These are phyloP conservation scores for Malassezia slooffiae DNA, from an alignment of 1,284 basidiomycete species.

Conservation along the genomic window DNA sequence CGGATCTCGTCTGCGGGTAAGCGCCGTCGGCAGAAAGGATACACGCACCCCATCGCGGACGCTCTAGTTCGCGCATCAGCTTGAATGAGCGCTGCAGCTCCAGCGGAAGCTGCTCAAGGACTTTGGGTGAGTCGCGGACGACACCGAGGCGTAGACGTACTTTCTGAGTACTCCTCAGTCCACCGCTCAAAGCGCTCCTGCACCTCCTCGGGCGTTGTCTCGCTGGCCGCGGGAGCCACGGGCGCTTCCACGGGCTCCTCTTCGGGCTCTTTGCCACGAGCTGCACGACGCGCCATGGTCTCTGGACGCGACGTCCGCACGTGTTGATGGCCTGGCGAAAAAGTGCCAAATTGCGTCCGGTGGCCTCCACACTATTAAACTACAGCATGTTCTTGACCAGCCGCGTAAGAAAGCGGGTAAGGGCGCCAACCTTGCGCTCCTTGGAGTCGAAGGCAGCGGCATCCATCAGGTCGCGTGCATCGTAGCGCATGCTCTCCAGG, in stretches of 20 bases:
- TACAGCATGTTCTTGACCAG: slow-evolving; percentile 36
- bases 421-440: slow-evolving; percentile 59
- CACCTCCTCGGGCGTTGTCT: slow-evolving; percentile 16
- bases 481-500: slow-evolving; percentile 48
- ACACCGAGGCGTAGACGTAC: slow-evolving; percentile 3
- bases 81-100: slow-evolving; percentile 68
- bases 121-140: slow-evolving; percentile 49
- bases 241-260: too few relatives aligned
- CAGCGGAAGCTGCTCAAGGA: slow-evolving; percentile 73
- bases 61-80: slow-evolving; percentile 68
- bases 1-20: neutral
- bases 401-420: slow-evolving; percentile 44
- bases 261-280: too few relatives aligned
- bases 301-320: slow-evolving; percentile 3
- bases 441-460: slow-evolving; percentile 49
- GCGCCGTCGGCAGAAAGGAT: neutral
- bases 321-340: too few relatives aligned
- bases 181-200: slow-evolving; percentile 27
- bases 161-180: slow-evolving; percentile 43
- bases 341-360: too few relatives aligned
- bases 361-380: too few relatives aligned
- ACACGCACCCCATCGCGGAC: neutral
- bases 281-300: too few relatives aligned
- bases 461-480: slow-evolving; percentile 49
- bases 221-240: too few relatives aligned